phyloP scores from a whole-genome alignment of 192 early-diverging fungal genomes.

The Borealophlyctis nickersoniae region DNA sequence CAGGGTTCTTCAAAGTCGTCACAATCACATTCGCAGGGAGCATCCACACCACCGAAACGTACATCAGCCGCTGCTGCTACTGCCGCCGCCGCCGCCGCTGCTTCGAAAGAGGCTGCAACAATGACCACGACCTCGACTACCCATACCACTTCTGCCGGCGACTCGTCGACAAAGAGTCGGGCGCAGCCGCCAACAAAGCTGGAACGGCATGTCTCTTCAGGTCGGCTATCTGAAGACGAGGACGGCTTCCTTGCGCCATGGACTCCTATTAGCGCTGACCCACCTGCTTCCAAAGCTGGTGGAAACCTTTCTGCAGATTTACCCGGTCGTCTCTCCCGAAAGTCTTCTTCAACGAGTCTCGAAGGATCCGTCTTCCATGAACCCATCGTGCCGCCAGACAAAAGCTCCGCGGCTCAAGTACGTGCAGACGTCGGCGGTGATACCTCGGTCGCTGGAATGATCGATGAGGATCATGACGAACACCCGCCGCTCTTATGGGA shows the following conservation, averaged over 20 bases:
- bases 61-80: no score
- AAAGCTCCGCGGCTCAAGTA: not conserved
- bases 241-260: not conserved
- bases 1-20: no score
- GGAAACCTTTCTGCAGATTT: not conserved
- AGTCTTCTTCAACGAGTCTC: not conserved
- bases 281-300: not conserved
- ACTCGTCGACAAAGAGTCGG: no score
- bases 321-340: not conserved
- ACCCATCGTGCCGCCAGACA: conserved; percentile 1
- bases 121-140: no score
- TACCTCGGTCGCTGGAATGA: not conserved
- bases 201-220: no score
- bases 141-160: no score
- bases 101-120: no score
- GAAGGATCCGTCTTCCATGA: not conserved
- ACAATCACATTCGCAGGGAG: no score
- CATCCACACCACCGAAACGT: no score
- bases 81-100: no score
- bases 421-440: not conserved
- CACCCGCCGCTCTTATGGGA: not conserved
- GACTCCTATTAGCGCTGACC: not conserved
- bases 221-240: not conserved
- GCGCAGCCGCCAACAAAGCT: no score
- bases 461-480: not conserved